Percentiles rank a stretch among this genome's conserved stretches.
Evolutionary conservation across 2,329 filamentous ascomycete species (phyloP).

Genomic region (Bipolaris oryzae): DNA sequence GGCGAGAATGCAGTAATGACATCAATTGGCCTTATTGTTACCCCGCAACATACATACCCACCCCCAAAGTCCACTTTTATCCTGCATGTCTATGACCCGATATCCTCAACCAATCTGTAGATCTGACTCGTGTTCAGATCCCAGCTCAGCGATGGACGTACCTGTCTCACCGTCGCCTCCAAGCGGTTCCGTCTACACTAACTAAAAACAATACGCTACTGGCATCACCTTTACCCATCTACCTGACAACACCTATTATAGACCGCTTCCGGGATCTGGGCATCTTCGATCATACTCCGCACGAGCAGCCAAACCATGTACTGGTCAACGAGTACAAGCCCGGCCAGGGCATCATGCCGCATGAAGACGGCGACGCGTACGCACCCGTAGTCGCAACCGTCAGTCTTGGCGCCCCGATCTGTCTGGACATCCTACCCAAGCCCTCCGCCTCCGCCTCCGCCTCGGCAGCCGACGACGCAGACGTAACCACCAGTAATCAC

Average conservation of each 20-base stretch:
- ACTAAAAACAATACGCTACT: constrained; percentile 74
- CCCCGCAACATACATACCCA: background rate
- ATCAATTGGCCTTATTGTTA: background rate
- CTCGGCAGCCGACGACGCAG: too few species aligned
- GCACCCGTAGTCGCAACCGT: constrained; percentile 88
- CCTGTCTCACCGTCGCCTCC: constrained; percentile 85
- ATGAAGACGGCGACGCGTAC: constrained; percentile 91
- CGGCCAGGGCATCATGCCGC: constrained; percentile 94
- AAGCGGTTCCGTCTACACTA: constrained; percentile 87
- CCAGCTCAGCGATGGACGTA: constrained; percentile 74
- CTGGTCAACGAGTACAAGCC: constrained; percentile 90
- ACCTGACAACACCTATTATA: constrained; percentile 74
- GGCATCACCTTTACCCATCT: constrained; percentile 73
- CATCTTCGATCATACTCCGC: constrained; percentile 69
- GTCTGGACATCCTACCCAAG: constrained; percentile 72
- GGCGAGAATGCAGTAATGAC: background rate
- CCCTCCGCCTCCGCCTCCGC: constrained; percentile 37
- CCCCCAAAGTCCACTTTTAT: background rate
- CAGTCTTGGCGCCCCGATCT: constrained; percentile 77
- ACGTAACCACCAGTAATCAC: constrained; percentile 42
- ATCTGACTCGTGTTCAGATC: constrained; percentile 45
- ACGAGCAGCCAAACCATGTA: constrained; percentile 83
- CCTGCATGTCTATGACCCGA: background rate
- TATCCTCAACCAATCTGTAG: background rate
- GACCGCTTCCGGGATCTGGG: constrained; percentile 57